Evolutionary conservation across 768 basidiomycete genomes (phyloP), one percentile per base, ranked within the genome.

Genomic region (Trametes coccinea): DNA sequence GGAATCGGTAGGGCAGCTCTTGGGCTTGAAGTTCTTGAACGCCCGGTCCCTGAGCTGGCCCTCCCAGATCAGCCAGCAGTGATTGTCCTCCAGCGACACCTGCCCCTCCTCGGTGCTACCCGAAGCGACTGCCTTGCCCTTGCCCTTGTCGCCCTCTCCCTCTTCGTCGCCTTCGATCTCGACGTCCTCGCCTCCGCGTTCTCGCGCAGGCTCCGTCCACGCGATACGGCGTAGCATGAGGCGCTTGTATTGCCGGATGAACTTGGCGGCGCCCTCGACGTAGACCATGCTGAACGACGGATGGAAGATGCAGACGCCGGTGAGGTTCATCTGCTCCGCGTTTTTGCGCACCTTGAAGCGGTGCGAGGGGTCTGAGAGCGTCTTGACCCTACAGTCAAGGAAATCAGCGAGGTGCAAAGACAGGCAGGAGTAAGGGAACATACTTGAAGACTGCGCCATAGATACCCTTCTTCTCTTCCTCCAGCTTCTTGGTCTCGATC

Each of bases 341-440:
- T 98, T 98, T 80, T 92, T 95, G 60, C 92, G 87, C 54, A 98
- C 92, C 79, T 98, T 99, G 82, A 93, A 98, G 62, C 92, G 88
- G 68, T 99, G 97, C 10, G 92, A 82, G 1, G 90, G 93, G 72
- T 98, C 95, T n/a, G 87, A 82, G 48, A 99, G 85, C 57, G 84
- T 89, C 72, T 90, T 89, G 66, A 99, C 81, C 77, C 94, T 93
- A 71, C 5, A 43, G 53, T 54, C 52, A 4, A 27, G 14, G 30
- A 3, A 46, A 61, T 49, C 33, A 39, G 17, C 17, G 33, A 62
- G 11, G 45, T 2, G 33, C 13, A 34, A 31, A 3, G 40, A 59
- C 46, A 11, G 56, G 40, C 41, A 63, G 44, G 53, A 43, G 1
- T 2, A 1, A 16, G 17, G 27, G 31, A 39, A 85, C 90, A 66